phyloP scores from a whole-genome alignment of 768 basidiomycete species.

The Cystofilobasidium macerans region DNA sequence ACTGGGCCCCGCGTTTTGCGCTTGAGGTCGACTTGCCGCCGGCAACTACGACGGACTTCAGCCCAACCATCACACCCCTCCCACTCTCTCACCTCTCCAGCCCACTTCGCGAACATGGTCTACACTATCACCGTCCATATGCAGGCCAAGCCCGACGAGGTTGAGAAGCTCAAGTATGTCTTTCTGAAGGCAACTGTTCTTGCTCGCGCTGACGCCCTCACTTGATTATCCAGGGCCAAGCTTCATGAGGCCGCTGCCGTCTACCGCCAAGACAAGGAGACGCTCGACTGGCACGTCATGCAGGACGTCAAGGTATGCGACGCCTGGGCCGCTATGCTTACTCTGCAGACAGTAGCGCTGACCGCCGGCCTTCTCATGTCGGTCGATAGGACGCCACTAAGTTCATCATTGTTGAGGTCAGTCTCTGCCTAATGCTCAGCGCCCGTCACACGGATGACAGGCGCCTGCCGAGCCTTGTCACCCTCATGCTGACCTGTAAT shows the following conservation, averaged over 20 bases:
- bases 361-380: not conserved
- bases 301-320: slow-evolving; percentile 36
- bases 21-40: too few relatives aligned
- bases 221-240: slow-evolving; percentile 27
- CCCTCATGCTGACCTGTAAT: not conserved
- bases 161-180: too few relatives aligned
- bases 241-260: slow-evolving; percentile 37
- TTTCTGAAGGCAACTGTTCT: not conserved
- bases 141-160: too few relatives aligned
- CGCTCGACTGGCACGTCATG: slow-evolving; percentile 40
- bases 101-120: too few relatives aligned
- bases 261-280: slow-evolving; percentile 38
- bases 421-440: not conserved
- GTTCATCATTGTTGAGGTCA: slow-evolving; percentile 38
- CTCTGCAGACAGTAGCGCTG: not conserved
- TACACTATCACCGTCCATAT: too few relatives aligned
- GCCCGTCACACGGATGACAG: too few relatives aligned
- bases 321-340: not conserved
- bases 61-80: too few relatives aligned
- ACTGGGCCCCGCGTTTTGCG: too few relatives aligned
- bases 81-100: too few relatives aligned
- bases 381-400: slow-evolving; percentile 34
- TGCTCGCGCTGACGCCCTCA: not conserved
- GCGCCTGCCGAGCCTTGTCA: too few relatives aligned
- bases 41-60: too few relatives aligned